Percentiles rank a stretch among this genome's conserved stretches.
phyloP scores from a whole-genome alignment of 2,329 filamentous ascomycete genomes.

The Karstenula rhodostoma region DNA sequence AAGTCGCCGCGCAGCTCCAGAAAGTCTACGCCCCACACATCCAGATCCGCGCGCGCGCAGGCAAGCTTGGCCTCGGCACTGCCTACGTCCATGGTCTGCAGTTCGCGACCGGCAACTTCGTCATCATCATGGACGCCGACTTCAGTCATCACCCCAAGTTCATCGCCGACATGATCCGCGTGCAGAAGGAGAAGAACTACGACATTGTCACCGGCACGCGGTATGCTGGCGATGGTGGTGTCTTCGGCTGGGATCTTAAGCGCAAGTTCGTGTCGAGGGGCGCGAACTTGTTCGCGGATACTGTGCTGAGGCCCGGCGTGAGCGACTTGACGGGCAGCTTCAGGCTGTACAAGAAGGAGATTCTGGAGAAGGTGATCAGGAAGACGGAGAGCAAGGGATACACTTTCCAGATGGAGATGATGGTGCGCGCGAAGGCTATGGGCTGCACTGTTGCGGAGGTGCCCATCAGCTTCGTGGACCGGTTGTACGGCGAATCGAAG shows the following conservation, averaged over 20 bases:
- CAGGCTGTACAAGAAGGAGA: conserved; percentile 88
- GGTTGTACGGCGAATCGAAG: conserved; percentile 94
- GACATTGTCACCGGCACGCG: conserved; percentile 97
- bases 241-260: conserved; percentile 96
- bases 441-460: conserved; percentile 94
- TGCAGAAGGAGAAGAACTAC: conserved; percentile 80
- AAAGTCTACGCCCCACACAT: conserved; percentile 82
- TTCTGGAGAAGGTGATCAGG: conserved; percentile 87
- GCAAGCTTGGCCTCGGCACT: conserved; percentile 96
- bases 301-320: conserved; percentile 88
- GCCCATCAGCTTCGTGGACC: conserved; percentile 94
- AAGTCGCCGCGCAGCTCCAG: conserved; percentile 88
- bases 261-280: conserved; percentile 78
- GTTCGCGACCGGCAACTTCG: conserved; percentile 89
- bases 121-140: conserved; percentile 99
- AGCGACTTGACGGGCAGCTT: conserved; percentile 96
- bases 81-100: conserved; percentile 95
- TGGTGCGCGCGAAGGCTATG: conserved; percentile 96
- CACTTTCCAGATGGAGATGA: conserved; percentile 99
- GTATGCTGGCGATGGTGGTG: conserved; percentile 85
- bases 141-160: conserved; percentile 99
- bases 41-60: conserved; percentile 83
- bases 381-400: conserved; percentile 96
- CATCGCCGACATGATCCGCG: conserved; percentile 90
- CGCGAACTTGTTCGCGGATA: conserved; percentile 95